Evolutionary conservation across 164 flowering plant species (phyloP), one percentile per base, ranked within the genome.

Genomic region (Euptelea pleiosperma): DNA sequence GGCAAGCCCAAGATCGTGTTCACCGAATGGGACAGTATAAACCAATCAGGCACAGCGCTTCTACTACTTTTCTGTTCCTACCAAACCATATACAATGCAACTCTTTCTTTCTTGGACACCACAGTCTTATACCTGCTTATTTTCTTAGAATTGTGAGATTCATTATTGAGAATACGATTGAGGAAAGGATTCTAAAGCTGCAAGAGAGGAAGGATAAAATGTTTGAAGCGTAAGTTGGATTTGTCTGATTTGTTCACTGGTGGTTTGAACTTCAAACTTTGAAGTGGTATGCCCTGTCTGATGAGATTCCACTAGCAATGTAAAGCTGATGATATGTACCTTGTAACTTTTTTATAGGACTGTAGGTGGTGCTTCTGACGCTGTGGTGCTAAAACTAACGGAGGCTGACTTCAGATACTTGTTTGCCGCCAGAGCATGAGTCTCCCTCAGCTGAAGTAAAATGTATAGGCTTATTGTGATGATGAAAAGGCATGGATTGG

Each of bases 11-110:
- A 70, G 99, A 93, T 72, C 80, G 97, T 71, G 88, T 93, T 26
- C 96, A 93, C 59, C 77, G 97, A 37, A 93, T 93, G 39, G 99
- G 99, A 46, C 97, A 90, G 70, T 86, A 79, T 63, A 93, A 88
- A 62, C 96, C 99, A 60, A 88, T 93, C 63, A 81, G 93, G 97
- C 88, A 26, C 10, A 1, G 25, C 21, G 15, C 18, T 16, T 55
- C 8, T n/a, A 22, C 15, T 12, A 11, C 37, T 18, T 3, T 3
- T 40, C 25, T 57, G n/a, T 49, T 29, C 52, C 39, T 8, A n/a
- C 10, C 55, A n/a, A n/a, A n/a, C n/a, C n/a, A n/a, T n/a, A n/a
- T n/a, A 21, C 3, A 12, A n/a, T 8, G 2, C 14, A 22, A 11
- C 6, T 63, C 39, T n/a, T 31, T 6, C 33, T 26, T 34, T 7